Percentiles rank a stretch among this genome's conserved stretches.
Evolutionary conservation across 352 stramenopile genomes (phyloP).

Genomic region (Sclerospora graminicola): DNA sequence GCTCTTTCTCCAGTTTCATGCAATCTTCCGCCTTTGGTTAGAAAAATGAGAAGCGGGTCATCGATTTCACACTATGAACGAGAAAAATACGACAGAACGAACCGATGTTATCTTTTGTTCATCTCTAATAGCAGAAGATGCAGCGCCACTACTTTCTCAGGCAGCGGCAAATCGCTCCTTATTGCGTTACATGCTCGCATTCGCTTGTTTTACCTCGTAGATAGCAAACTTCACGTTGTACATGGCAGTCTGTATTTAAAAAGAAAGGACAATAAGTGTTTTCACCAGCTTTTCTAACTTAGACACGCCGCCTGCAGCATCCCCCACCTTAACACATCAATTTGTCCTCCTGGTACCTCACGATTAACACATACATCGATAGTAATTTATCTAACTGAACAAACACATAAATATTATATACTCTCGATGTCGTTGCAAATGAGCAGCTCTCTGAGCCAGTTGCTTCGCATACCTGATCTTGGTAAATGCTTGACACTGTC

Average conservation of each 20-base stretch:
- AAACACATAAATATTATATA: conserved; percentile 2
- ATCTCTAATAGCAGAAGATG: conserved; percentile 74
- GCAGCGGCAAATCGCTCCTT: conserved; percentile 83
- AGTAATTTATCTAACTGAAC: conserved; percentile 68
- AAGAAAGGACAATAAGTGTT: not conserved
- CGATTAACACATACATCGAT: conserved; percentile 79
- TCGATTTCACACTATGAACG: not conserved
- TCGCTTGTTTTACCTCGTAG: conserved; percentile 81
- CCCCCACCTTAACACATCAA: conserved; percentile 72
- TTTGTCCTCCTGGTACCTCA: conserved; percentile 78
- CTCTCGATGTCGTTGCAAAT: not conserved
- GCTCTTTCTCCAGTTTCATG: conserved; percentile 80
- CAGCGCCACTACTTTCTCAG: conserved; percentile 70
- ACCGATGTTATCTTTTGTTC: conserved; percentile 85
- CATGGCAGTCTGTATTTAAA: conserved; percentile 70
- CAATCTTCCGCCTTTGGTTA: conserved; percentile 81
- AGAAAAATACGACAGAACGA: conserved; percentile 1
- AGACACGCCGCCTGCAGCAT: not conserved
- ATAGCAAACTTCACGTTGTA: conserved; percentile 79
- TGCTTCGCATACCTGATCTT: conserved; percentile 52
- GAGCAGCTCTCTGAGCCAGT: not conserved
- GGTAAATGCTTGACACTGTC: conserved; percentile 76
- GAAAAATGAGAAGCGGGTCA: not conserved
- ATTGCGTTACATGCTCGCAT: conserved; percentile 83
- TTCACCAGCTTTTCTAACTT: too few species aligned